A percentile compares a stretch with the other conserved stretches of the same genome.
Conservation (phyloP, 805 yeast species). For the Saccharomycopsis vini region DNA sequence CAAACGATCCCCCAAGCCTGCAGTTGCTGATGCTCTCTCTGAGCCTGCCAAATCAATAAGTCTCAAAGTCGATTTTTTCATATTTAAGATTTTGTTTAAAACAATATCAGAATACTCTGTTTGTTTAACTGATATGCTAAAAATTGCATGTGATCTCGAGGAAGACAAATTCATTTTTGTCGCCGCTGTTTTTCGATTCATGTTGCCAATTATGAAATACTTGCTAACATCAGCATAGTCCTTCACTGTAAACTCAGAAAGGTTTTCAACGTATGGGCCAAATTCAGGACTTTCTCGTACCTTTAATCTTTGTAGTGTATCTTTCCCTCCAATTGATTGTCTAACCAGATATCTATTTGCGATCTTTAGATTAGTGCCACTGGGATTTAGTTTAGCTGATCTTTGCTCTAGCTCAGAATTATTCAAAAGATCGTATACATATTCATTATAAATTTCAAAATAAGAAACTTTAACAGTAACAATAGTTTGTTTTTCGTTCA, state of each 20-base stretch:
- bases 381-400: slow-evolving; percentile 9
- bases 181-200: slow-evolving; percentile 55
- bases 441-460: slow-evolving; percentile 73
- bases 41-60: slow-evolving; percentile 81
- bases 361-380: too few relatives aligned
- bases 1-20: slow-evolving; percentile 50
- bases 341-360: neutral
- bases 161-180: slow-evolving; percentile 67
- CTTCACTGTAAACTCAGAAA: slow-evolving; percentile 44
- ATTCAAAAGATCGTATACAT: slow-evolving; percentile 53
- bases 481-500: slow-evolving; percentile 29
- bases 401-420: neutral
- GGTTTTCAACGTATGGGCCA: slow-evolving; percentile 67
- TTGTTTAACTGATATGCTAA: slow-evolving; percentile 54
- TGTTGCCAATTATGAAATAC: slow-evolving; percentile 43
- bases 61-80: slow-evolving; percentile 50
- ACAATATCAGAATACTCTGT: slow-evolving; percentile 32
- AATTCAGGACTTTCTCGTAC: slow-evolving; percentile 58
- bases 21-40: slow-evolving; percentile 57
- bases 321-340: slow-evolving; percentile 6
- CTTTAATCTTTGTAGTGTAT: slow-evolving; percentile 27
- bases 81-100: slow-evolving; percentile 34
- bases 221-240: slow-evolving; percentile 40
- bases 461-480: slow-evolving; percentile 47
- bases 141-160: slow-evolving; percentile 75